These are phyloP conservation scores for Leccinum olivaceopallidum DNA, from an alignment of 768 basidiomycete species.

Conservation along the genomic window DNA sequence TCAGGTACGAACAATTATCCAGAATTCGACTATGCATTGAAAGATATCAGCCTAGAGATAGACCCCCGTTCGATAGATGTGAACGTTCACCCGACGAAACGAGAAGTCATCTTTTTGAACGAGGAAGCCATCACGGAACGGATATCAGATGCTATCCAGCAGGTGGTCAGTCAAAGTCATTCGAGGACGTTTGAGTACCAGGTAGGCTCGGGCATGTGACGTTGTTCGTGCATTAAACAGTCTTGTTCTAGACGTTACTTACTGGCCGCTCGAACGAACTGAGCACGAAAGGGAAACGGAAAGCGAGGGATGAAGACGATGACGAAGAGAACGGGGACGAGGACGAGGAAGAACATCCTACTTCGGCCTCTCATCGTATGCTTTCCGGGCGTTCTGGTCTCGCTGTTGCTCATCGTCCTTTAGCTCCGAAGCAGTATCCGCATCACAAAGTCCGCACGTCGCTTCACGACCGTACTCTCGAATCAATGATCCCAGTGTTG, in stretches of 20 bases:
- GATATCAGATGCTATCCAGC: constrained; percentile 73
- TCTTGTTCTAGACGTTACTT: constrained; percentile 50
- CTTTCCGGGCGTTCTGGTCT: not conserved
- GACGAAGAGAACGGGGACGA: constrained; percentile 30
- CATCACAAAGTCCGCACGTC: constrained; percentile 95
- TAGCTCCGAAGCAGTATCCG: constrained; percentile 50
- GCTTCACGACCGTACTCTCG: constrained; percentile 82
- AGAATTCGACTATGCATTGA: not conserved
- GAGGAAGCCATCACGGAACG: constrained; percentile 83
- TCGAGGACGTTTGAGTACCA: constrained; percentile 76
- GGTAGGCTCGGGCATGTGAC: constrained; percentile 34
- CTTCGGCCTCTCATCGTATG: constrained; percentile 29
- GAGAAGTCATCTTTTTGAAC: constrained; percentile 92
- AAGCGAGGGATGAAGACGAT: constrained; percentile 42
- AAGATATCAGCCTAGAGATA: constrained; percentile 62
- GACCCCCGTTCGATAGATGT: constrained; percentile 91
- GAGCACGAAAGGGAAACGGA: constrained; percentile 21
- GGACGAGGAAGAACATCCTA: constrained; percentile 32
- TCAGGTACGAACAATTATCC: constrained; percentile 58
- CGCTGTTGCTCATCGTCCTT: constrained; percentile 7
- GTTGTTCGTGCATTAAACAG: not conserved
- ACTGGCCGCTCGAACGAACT: constrained; percentile 49
- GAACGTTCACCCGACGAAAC: constrained; percentile 97
- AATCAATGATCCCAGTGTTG: constrained; percentile 86
- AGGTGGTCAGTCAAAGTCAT: constrained; percentile 61